Conservation (phyloP, 2,329 filamentous ascomycete genomes). For the Mollisiaceae sp. region DNA sequence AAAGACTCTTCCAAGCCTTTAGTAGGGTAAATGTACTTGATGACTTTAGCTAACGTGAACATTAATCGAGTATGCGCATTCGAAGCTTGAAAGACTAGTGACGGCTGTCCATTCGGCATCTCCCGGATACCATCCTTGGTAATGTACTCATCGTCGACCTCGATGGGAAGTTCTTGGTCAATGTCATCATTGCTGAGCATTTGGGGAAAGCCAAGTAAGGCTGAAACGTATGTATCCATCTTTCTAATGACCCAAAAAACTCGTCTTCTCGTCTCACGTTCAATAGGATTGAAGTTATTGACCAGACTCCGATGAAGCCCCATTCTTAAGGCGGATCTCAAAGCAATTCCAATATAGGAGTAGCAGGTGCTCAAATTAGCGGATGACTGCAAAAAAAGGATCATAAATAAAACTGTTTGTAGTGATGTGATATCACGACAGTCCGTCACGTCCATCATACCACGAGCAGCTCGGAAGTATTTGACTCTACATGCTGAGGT, state of each 20-base stretch:
- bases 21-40: conserved; percentile 69
- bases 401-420: conserved; percentile 79
- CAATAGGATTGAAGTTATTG: conserved; percentile 64
- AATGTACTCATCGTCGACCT: conserved; percentile 72
- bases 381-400: conserved; percentile 79
- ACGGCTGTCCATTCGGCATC: conserved; percentile 59
- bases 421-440: conserved; percentile 77
- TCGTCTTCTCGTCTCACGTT: conserved; percentile 66
- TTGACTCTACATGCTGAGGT: conserved; percentile 59
- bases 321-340: conserved; percentile 77
- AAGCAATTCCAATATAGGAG: conserved; percentile 77
- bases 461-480: conserved; percentile 72
- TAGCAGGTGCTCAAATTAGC: conserved; percentile 82
- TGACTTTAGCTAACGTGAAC: conserved; percentile 66
- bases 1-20: conserved; percentile 58
- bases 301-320: conserved; percentile 77
- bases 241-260: conserved; percentile 73
- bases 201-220: conserved; percentile 68
- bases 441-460: conserved; percentile 69
- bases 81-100: conserved; percentile 64
- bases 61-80: conserved; percentile 70
- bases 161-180: conserved; percentile 67
- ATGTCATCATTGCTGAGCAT: conserved; percentile 68
- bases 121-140: conserved; percentile 60
- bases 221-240: conserved; percentile 73